phyloP scores from a whole-genome alignment of 768 basidiomycete genomes.

The Clitopilus hobsonii region DNA sequence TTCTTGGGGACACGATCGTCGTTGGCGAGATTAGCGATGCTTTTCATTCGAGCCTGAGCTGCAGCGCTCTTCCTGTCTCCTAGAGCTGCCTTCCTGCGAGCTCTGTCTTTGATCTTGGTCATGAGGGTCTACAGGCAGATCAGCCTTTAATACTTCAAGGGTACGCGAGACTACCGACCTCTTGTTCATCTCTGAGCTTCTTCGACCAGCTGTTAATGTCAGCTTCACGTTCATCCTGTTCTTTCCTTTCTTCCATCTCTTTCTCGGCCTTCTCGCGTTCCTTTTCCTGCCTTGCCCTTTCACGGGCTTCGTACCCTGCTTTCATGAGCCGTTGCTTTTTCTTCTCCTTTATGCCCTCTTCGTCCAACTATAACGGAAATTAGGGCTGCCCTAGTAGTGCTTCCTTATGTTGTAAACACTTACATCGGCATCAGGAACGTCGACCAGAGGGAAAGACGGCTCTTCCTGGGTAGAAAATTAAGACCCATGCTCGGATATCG shows the following conservation, averaged over 20 bases:
- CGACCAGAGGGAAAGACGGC: slow-evolving; percentile 85
- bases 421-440: slow-evolving; percentile 86
- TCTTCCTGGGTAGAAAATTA: slow-evolving; percentile 67
- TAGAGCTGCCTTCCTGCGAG: slow-evolving; percentile 73
- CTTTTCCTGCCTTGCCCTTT: slow-evolving; percentile 80
- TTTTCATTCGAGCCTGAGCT: slow-evolving; percentile 94
- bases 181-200: slow-evolving; percentile 73
- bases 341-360: slow-evolving; percentile 92
- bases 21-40: slow-evolving; percentile 84
- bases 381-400: neutral
- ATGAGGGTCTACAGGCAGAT: slow-evolving; percentile 63
- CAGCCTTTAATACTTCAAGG: too few species aligned
- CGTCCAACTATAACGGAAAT: slow-evolving; percentile 56
- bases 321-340: slow-evolving; percentile 89
- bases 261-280: slow-evolving; percentile 77
- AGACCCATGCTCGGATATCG: too few species aligned
- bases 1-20: slow-evolving; percentile 83
- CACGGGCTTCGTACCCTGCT: slow-evolving; percentile 89
- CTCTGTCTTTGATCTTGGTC: slow-evolving; percentile 79
- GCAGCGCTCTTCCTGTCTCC: slow-evolving; percentile 92
- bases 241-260: slow-evolving; percentile 63
- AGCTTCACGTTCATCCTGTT: slow-evolving; percentile 70
- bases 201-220: slow-evolving; percentile 73
- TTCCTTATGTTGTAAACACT: slow-evolving; percentile 12
- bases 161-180: slow-evolving; percentile 40